Percentiles rank a stretch among this genome's conserved stretches.
Evolutionary conservation across 306 rosid species (phyloP).

Genomic region (Cucurbita ficifolia): DNA sequence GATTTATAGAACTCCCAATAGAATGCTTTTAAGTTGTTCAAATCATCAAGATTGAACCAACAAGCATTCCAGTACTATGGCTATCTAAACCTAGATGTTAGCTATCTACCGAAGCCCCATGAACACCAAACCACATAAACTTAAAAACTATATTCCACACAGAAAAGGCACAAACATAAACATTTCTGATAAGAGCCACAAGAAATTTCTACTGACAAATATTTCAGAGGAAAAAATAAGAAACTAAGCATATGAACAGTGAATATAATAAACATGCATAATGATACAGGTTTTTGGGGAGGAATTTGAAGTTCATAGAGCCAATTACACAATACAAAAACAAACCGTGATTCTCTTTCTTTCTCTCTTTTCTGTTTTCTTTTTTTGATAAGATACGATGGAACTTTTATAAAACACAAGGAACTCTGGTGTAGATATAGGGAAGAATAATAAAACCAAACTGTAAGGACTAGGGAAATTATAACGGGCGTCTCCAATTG

Average conservation of each 20-base stretch:
- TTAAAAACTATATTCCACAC: background rate
- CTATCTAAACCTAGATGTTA: slow-evolving; percentile 11
- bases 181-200: background rate
- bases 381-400: background rate
- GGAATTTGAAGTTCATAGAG: background rate
- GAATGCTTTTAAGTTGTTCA: slow-evolving; percentile 20
- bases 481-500: background rate
- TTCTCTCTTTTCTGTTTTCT: too few species aligned
- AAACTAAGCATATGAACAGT: background rate
- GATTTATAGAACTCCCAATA: slow-evolving; percentile 19
- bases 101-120: slow-evolving; percentile 3
- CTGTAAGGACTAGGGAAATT: background rate
- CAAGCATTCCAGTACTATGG: slow-evolving; percentile 10
- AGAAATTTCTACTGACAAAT: background rate
- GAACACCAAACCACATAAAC: background rate
- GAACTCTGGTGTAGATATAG: background rate
- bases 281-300: background rate
- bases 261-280: background rate
- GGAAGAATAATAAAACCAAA: background rate
- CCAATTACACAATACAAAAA: background rate
- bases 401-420: background rate
- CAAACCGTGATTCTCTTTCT: background rate
- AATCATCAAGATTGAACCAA: slow-evolving; percentile 18
- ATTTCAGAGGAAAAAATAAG: background rate
- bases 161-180: background rate